A percentile compares a stretch with the other conserved stretches of the same genome.
Conservation (phyloP, 352 stramenopile species). For the Pseudoperonospora humuli region DNA sequence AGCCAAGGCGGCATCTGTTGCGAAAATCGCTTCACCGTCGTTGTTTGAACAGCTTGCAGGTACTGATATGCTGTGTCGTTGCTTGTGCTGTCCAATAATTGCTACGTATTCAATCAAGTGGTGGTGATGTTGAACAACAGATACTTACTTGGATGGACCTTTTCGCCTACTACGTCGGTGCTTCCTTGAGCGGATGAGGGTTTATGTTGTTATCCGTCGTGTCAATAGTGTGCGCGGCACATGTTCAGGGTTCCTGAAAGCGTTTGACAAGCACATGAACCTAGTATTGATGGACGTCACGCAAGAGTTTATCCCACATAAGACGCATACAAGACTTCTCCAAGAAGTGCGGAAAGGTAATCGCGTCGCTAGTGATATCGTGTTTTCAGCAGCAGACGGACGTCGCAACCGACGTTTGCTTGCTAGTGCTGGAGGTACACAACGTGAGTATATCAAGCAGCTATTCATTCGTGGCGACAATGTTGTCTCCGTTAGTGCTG, state of each 20-base stretch:
- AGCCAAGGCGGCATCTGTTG: not conserved
- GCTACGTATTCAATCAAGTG: constrained; percentile 61
- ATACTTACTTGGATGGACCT: constrained; percentile 77
- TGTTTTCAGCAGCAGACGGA: constrained; percentile 45
- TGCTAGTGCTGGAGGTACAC: constrained; percentile 15
- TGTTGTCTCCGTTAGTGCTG: constrained; percentile 68
- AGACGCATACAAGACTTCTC: constrained; percentile 24
- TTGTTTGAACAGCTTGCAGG: constrained; percentile 55
- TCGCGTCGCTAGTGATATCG: constrained; percentile 8
- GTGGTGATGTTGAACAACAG: constrained; percentile 13
- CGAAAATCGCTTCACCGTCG: constrained; percentile 16
- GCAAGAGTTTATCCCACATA: constrained; percentile 52
- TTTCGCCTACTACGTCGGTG: constrained; percentile 77
- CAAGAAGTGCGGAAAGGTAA: constrained; percentile 29
- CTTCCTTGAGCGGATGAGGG: constrained; percentile 67
- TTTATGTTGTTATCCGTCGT: constrained; percentile 84
- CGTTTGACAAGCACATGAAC: constrained; percentile 95
- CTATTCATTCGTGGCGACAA: constrained; percentile 91
- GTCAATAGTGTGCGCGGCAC: constrained; percentile 88
- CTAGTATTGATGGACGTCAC: constrained; percentile 87
- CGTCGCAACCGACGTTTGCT: constrained; percentile 36
- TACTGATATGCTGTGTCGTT: constrained; percentile 6
- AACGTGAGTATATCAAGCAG: constrained; percentile 64
- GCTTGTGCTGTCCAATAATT: constrained; percentile 4
- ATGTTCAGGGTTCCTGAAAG: constrained; percentile 87